Evolutionary conservation across 2,329 filamentous ascomycete genomes (phyloP).

Genomic region (Colletotrichum theobromicola): DNA sequence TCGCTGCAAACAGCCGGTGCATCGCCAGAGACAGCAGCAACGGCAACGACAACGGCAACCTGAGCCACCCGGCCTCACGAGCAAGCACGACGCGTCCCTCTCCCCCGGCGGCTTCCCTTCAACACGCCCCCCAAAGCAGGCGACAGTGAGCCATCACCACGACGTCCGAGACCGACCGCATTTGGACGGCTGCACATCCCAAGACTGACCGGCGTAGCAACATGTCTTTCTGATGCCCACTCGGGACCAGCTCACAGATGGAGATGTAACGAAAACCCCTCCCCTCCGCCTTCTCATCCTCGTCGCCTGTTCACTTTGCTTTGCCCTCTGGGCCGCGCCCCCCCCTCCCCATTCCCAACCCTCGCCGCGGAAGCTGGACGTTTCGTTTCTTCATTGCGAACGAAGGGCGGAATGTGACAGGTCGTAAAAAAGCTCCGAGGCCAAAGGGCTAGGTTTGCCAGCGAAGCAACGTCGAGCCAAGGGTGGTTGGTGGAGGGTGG

Average conservation of each 20-base stretch:
- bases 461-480: constrained; percentile 4
- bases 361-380: neutral
- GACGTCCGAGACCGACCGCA: neutral
- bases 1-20: constrained; percentile 3
- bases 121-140: neutral
- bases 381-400: neutral
- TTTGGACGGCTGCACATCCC: constrained; percentile 10
- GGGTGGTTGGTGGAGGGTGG: neutral
- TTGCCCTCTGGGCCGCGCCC: neutral
- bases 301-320: neutral
- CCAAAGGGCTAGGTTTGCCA: constrained; percentile 1
- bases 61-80: neutral
- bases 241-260: neutral
- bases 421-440: constrained; percentile 3
- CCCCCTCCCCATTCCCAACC: neutral
- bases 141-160: neutral
- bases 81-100: neutral
- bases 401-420: neutral
- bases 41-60: neutral
- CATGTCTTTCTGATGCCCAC: constrained; percentile 1
- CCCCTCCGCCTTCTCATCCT: neutral
- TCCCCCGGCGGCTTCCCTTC: neutral
- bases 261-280: neutral
- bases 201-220: constrained; percentile 14
- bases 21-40: neutral